Conservation (phyloP, 139 green algal species). For the Chlorella vulgaris region DNA sequence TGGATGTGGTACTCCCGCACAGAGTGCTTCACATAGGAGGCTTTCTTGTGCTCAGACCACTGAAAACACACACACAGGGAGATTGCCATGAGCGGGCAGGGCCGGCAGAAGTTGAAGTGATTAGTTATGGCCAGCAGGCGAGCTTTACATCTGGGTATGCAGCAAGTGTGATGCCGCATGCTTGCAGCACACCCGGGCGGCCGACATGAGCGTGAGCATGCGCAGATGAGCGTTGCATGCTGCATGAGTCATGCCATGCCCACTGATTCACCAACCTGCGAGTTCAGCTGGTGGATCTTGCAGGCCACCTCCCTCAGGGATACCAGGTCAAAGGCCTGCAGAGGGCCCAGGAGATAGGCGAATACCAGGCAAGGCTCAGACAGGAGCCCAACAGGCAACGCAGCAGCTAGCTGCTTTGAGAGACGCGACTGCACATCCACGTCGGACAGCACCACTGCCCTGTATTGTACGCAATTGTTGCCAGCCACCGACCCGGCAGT, state of each 20-base stretch:
- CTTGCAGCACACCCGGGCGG: no score
- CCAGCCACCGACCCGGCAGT: not conserved
- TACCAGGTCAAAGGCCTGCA: slow-evolving; percentile 74
- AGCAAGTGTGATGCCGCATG: no score
- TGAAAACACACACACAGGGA: not conserved
- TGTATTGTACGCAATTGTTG: not conserved
- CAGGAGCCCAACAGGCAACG: not conserved
- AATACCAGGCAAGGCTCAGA: not conserved
- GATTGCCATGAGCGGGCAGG: no score
- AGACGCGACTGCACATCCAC: no score
- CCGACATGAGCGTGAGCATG: no score
- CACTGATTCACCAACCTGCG: not conserved
- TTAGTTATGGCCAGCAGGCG: not conserved
- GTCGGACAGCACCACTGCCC: no score
- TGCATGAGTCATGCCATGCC: not conserved
- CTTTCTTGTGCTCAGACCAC: slow-evolving; percentile 84
- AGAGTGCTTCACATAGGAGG: slow-evolving; percentile 89
- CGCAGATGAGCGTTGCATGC: not conserved
- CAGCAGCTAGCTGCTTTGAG: not conserved
- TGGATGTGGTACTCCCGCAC: slow-evolving; percentile 94
- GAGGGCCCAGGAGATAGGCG: not conserved
- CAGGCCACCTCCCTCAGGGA: slow-evolving; percentile 71
- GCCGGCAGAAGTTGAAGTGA: not conserved
- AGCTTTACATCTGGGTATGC: no score
- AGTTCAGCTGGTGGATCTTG: slow-evolving; percentile 90